A percentile compares a stretch with the other conserved stretches of the same genome.
Evolutionary conservation across 2,329 filamentous ascomycete species (phyloP).

Genomic region (Colletotrichum chlorophyti): DNA sequence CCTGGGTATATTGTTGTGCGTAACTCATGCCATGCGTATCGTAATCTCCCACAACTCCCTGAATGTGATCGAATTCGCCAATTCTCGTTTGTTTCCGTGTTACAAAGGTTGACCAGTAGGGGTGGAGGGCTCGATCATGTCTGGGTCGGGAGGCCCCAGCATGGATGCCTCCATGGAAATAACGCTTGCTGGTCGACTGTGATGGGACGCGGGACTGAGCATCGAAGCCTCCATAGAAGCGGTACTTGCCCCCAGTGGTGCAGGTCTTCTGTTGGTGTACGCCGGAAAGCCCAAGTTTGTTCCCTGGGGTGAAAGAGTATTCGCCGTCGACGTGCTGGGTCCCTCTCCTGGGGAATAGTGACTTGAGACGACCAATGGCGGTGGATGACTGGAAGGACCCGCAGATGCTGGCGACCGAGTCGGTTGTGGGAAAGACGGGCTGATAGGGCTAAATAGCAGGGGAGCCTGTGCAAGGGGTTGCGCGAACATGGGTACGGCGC

Average conservation of each 20-base stretch:
- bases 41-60: neutral
- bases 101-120: conserved; percentile 14
- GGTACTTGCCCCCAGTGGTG: conserved; percentile 26
- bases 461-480: conserved; percentile 23
- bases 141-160: conserved; percentile 13
- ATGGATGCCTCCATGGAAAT: conserved; percentile 28
- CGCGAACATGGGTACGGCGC: conserved; percentile 21
- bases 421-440: conserved; percentile 15
- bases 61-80: neutral
- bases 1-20: conserved; percentile 28
- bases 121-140: conserved; percentile 4
- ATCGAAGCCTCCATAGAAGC: conserved; percentile 28
- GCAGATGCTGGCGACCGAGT: conserved; percentile 7
- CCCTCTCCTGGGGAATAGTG: conserved; percentile 18
- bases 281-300: conserved; percentile 23
- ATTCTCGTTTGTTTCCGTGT: neutral
- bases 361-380: conserved; percentile 19
- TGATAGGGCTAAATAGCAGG: conserved; percentile 20
- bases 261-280: conserved; percentile 19
- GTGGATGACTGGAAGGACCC: conserved; percentile 16
- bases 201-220: conserved; percentile 20
- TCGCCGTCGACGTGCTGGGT: conserved; percentile 16
- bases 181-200: conserved; percentile 17
- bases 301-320: conserved; percentile 24
- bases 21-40: conserved; percentile 27